Percentiles rank a stretch among this genome's conserved stretches.
These are phyloP conservation scores for Musa schizocarpa DNA, from an alignment of 176 grass and related monocot species.

Conservation along the genomic window DNA sequence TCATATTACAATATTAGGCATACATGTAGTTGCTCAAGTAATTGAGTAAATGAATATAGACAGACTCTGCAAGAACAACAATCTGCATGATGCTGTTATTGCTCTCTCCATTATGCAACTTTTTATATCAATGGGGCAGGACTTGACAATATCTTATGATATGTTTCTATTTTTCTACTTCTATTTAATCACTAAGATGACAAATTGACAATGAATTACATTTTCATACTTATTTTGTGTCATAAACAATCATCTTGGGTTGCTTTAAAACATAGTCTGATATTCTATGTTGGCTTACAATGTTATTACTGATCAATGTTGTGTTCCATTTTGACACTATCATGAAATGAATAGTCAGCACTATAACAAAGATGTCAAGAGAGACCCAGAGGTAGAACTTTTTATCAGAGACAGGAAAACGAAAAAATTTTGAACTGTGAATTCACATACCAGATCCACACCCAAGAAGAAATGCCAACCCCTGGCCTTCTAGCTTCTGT, in stretches of 20 bases:
- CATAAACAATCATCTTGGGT: neutral
- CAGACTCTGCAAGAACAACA: neutral
- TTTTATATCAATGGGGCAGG: neutral
- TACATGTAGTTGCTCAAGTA: too few species aligned
- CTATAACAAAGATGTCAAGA: neutral
- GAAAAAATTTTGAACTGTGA: neutral
- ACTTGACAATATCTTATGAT: neutral
- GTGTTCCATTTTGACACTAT: neutral
- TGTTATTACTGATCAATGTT: neutral
- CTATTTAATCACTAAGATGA: neutral
- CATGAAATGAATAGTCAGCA: neutral
- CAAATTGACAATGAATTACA: neutral
- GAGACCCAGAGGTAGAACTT: neutral
- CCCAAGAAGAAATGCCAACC: slow-evolving; percentile 86
- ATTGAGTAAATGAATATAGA: neutral
- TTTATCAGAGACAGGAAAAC: neutral
- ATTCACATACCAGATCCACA: slow-evolving; percentile 59
- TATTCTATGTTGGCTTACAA: too few species aligned
- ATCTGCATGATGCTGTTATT: neutral
- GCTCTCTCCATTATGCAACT: neutral
- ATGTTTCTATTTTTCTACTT: neutral
- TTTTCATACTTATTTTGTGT: neutral
- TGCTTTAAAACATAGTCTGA: neutral
- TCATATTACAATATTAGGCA: too few species aligned
- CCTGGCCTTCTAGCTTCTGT: slow-evolving; percentile 91